Conservation (phyloP, 768 basidiomycete species). For the Macrocybe gigantea region DNA sequence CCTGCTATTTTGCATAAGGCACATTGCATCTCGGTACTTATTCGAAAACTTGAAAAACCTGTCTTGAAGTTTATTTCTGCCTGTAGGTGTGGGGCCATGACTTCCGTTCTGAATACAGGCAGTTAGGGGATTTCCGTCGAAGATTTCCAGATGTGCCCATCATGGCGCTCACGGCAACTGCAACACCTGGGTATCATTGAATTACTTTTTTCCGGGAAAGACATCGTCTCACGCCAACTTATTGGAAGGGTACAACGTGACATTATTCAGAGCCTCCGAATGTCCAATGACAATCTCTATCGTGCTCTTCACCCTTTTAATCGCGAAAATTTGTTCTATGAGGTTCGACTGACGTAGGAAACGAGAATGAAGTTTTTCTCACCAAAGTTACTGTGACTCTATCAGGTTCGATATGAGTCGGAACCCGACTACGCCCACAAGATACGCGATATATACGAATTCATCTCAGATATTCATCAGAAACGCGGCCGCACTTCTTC, state of each 20-base stretch:
- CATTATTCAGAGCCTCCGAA: slow-evolving; percentile 60
- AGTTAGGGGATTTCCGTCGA: slow-evolving; percentile 63
- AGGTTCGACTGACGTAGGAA: slow-evolving; percentile 35
- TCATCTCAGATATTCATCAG: slow-evolving; percentile 56
- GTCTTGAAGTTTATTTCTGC: background rate
- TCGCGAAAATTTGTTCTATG: slow-evolving; percentile 74
- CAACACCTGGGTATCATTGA: slow-evolving; percentile 51
- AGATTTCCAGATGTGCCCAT: slow-evolving; percentile 68
- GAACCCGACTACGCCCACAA: slow-evolving; percentile 44
- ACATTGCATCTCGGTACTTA: slow-evolving; percentile 72
- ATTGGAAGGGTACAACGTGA: slow-evolving; percentile 62
- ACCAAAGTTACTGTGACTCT: background rate
- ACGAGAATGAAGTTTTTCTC: background rate
- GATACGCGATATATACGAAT: slow-evolving; percentile 63
- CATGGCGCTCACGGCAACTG: slow-evolving; percentile 85
- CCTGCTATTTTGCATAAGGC: slow-evolving; percentile 36
- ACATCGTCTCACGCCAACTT: too few relatives aligned
- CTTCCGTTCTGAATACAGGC: slow-evolving; percentile 70
- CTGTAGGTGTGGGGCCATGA: slow-evolving; percentile 83
- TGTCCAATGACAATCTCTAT: slow-evolving; percentile 50
- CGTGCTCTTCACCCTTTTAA: slow-evolving; percentile 78
- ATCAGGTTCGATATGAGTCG: slow-evolving; percentile 58
- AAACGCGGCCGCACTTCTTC: slow-evolving; percentile 55
- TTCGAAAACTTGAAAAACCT: background rate
- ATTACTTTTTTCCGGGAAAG: background rate